phyloP scores from a whole-genome alignment of 257 asterid genomes.

The Salvia splendens region DNA sequence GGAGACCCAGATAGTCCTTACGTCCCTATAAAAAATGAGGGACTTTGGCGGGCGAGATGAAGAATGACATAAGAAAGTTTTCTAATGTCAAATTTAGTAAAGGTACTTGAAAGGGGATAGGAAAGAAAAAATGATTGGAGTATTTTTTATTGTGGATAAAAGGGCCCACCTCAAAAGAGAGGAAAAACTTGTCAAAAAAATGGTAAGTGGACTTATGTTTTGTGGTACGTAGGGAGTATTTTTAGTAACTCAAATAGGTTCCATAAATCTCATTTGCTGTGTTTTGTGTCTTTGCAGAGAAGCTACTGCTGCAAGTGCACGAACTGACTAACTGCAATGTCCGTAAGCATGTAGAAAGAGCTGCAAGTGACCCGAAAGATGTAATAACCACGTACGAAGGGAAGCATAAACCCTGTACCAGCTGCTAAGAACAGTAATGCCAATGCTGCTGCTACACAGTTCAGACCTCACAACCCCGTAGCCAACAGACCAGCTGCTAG shows the following conservation, averaged over 20 bases:
- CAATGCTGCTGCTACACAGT: constrained; percentile 48
- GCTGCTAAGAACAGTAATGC: constrained; percentile 58
- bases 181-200: no score
- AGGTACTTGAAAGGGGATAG: no score
- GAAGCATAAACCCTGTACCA: constrained; percentile 81
- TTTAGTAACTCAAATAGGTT: background rate
- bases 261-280: background rate
- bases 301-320: constrained; percentile 97
- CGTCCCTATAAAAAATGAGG: no score
- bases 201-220: no score
- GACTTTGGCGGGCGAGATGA: no score
- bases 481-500: constrained; percentile 34
- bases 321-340: constrained; percentile 70
- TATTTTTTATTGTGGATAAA: no score
- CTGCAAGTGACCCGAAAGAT: constrained; percentile 83
- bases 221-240: no score
- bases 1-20: no score
- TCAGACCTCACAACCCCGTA: constrained; percentile 46
- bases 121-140: no score
- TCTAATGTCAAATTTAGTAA: no score
- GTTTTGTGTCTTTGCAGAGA: constrained; percentile 47
- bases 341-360: constrained; percentile 90
- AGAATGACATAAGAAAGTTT: no score
- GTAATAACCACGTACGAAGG: constrained; percentile 96
- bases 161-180: no score